Conservation (phyloP, 2,329 filamentous ascomycete species). For the Lasiodiplodia hormozganensis region DNA sequence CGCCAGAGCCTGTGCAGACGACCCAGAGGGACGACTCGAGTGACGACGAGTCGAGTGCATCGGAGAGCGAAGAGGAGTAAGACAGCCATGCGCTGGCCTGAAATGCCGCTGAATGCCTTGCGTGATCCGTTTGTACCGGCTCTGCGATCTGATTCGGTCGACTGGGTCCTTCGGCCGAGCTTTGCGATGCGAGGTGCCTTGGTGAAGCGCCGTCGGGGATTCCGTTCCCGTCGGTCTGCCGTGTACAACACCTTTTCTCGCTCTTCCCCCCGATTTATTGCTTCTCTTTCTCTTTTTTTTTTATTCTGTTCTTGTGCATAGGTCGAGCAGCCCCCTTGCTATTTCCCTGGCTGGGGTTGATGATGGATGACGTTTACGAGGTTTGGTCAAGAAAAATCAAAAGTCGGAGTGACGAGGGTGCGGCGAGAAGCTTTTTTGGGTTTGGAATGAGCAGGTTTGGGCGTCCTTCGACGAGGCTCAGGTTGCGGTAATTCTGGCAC, state of each 20-base stretch:
- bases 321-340: slow-evolving; percentile 34
- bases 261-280: slow-evolving; percentile 5
- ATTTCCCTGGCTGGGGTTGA: slow-evolving; percentile 20
- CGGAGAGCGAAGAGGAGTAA: slow-evolving; percentile 58
- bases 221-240: neutral
- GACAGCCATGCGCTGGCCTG: neutral
- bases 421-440: slow-evolving; percentile 12
- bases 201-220: neutral
- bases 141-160: neutral
- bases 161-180: neutral
- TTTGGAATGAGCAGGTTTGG: slow-evolving; percentile 19
- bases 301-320: slow-evolving; percentile 34
- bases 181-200: neutral
- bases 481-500: slow-evolving; percentile 15
- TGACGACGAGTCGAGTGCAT: slow-evolving; percentile 62
- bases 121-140: slow-evolving; percentile 1
- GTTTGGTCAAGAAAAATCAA: slow-evolving; percentile 30
- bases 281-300: slow-evolving; percentile 13
- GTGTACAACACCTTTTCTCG: slow-evolving; percentile 18
- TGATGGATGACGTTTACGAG: slow-evolving; percentile 35
- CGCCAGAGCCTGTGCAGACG: slow-evolving; percentile 40
- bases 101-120: neutral
- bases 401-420: slow-evolving; percentile 30
- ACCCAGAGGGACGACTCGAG: slow-evolving; percentile 54
- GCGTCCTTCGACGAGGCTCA: slow-evolving; percentile 6